Evolutionary conservation across 306 rosid genomes (phyloP), one percentile per base, ranked within the genome.

Genomic region (Quercus robur): DNA sequence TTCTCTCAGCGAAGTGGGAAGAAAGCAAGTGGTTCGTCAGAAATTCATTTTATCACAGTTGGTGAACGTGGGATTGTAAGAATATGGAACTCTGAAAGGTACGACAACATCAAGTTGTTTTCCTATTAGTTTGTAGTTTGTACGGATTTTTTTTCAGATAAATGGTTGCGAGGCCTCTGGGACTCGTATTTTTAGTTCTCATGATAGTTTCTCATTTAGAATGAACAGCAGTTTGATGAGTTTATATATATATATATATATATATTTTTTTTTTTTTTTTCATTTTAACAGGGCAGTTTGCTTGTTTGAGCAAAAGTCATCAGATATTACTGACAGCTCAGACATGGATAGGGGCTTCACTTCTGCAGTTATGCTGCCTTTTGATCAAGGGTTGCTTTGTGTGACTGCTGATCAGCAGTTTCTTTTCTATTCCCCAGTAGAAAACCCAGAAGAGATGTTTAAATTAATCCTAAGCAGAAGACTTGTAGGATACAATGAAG

Each of bases 361-460:
- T 35, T 87, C 94, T 77, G 96, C 93, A 31, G 81, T 83, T 78
- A 79, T 91, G 93, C 91, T 90, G 35, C 79, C 96, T 64, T 81
- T 79, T 35, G 87, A 93, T 79, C 93, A 84, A 86, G 99, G 94
- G 35, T 80, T 95, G 92, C 91, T 95, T 83, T 95, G 99, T 84
- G 98, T 93, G 85, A 91, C 99, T 73, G 91, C 91, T 14, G 99
- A 95, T 87, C 98, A 95, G 80, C 98, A 95, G 89, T 87, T 95
- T 80, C 85, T 95, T 83, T 84, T 89, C 77, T 93, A 93, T 84
- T 83, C 94, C 71, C 93, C 89, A 5, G 75, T 88, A 63, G 84
- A 89, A 33, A 78, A 76, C 73, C 79, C 80, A n/a, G 90, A 85
- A 59, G 90, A 81, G 70, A 41, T 59, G 44, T 82, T 89, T 78